Base-by-base conservation (phyloP, 73 alveolate species). In the Paramecium tetraurelia region DNA sequence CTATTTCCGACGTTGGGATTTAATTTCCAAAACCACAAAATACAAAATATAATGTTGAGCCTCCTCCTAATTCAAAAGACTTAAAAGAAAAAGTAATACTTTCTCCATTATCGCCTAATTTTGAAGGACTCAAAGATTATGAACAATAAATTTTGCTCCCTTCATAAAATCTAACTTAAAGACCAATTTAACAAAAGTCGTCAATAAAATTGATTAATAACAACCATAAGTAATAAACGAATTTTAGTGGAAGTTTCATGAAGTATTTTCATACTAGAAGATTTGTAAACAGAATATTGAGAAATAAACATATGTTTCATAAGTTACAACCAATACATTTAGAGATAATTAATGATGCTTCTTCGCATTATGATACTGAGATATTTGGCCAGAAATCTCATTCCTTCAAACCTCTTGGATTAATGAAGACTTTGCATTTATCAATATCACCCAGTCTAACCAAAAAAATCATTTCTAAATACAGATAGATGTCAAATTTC, bases 41-140 rank as follows among this genome's bases (percentile, higher is more conserved):
- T 31, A 63, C 4, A 1, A 29, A 75, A 38, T 29, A 35, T 36
- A 21, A 75, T 35, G 59, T 75, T 12, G 87, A 75, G 7, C 87
- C 87, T 75, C 87, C 87, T 38, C 87, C 87, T 38, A 75, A 75
- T 41, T 75, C 87, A 22, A 75, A 75, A 75, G 87, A 75, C 40
- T n/a, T 27, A 22, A 35, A 75, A 68, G 41, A 33, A 5, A 8
- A 21, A 38, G 68, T 29, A 29, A n/a, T 75, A 10, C 69, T 38
- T 12, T 36, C 35, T 22, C 87, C 87, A 11, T 29, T 75, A 21
- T 75, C 87, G 18, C 87, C 87, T 4, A 75, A 75, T 36, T 38
- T 41, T n/a, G 87, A 75, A 22, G 87, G 57, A 4, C 68, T 41
- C 2, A 75, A 41, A 38, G 87, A 75, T 10, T 29, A 8, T 14